Conservation (phyloP, 2,329 filamentous ascomycete genomes). For the Diaporthe sp. region DNA sequence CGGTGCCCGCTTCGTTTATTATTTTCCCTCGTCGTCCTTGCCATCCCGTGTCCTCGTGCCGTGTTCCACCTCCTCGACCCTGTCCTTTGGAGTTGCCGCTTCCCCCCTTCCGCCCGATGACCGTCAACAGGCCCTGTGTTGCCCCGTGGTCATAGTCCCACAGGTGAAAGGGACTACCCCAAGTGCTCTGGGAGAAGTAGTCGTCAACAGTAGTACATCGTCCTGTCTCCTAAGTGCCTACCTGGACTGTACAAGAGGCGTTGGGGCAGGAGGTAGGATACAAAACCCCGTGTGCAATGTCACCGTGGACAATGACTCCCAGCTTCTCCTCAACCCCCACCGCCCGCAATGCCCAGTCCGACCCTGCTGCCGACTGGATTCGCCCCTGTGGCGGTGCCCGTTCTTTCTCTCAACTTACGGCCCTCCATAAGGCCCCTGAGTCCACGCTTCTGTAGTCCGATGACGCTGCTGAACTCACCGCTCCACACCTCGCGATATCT, state of each 20-base stretch:
- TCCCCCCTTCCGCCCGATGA: not conserved
- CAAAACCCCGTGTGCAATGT: not conserved
- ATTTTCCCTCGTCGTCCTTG: not conserved
- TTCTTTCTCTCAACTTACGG: conserved; percentile 83
- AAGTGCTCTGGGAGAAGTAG: not conserved
- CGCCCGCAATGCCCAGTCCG: conserved; percentile 38
- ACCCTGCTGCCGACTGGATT: conserved; percentile 41
- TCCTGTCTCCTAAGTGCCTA: not conserved
- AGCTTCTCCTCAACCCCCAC: conserved; percentile 31
- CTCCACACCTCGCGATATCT: conserved; percentile 78
- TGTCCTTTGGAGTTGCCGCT: not conserved
- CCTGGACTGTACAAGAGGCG: not conserved
- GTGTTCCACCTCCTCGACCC: not conserved
- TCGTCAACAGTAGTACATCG: not conserved
- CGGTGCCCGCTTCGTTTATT: conserved; percentile 30
- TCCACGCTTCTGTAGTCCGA: conserved; percentile 94
- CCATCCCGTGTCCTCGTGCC: not conserved
- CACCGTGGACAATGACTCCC: not conserved
- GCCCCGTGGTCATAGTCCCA: not conserved
- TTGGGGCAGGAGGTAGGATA: too few species aligned
- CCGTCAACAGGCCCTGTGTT: not conserved
- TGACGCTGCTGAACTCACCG: conserved; percentile 87
- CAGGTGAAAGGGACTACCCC: not conserved
- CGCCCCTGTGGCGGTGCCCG: conserved; percentile 56
- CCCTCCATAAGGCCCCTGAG: conserved; percentile 96